Evolutionary conservation across 2,329 filamentous ascomycete species (phyloP).

Genomic region (Cercospora sesami): DNA sequence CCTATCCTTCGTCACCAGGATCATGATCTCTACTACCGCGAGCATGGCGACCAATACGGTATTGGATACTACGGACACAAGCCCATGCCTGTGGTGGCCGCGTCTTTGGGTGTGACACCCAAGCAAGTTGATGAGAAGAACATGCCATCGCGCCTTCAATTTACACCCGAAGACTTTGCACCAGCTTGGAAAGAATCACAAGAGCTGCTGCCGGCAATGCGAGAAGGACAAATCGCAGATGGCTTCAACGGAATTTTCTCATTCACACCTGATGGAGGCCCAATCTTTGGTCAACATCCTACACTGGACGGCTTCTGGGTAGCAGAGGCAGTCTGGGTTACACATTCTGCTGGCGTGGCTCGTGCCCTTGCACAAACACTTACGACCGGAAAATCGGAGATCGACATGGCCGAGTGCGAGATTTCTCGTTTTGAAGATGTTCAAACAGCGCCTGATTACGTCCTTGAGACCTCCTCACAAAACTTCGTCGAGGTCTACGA

Average conservation of each 20-base stretch:
- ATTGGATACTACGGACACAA: slow-evolving; percentile 66
- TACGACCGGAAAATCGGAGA: slow-evolving; percentile 56
- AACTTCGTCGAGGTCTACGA: slow-evolving; percentile 67
- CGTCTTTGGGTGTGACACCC: slow-evolving; percentile 55
- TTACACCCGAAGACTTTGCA: slow-evolving; percentile 61
- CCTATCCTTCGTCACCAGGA: slow-evolving; percentile 65
- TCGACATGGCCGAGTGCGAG: slow-evolving; percentile 62
- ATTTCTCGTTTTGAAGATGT: slow-evolving; percentile 62
- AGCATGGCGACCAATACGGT: slow-evolving; percentile 62
- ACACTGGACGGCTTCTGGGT: slow-evolving; percentile 63
- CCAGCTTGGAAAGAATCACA: slow-evolving; percentile 60
- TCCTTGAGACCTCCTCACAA: slow-evolving; percentile 60
- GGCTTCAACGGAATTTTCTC: slow-evolving; percentile 68
- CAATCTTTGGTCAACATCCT: slow-evolving; percentile 60
- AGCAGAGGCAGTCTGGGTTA: slow-evolving; percentile 67
- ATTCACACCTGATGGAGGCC: slow-evolving; percentile 64
- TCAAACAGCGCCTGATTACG: slow-evolving; percentile 57
- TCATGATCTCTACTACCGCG: slow-evolving; percentile 64
- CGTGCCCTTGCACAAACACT: slow-evolving; percentile 61
- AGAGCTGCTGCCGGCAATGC: slow-evolving; percentile 56
- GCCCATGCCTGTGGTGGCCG: slow-evolving; percentile 61
- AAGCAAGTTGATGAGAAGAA: slow-evolving; percentile 57
- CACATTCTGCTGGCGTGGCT: slow-evolving; percentile 64
- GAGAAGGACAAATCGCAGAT: slow-evolving; percentile 54
- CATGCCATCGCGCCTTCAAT: slow-evolving; percentile 64